Evolutionary conservation across 805 yeast species (phyloP).

Genomic region (Kluyveromyces aestuarii): DNA sequence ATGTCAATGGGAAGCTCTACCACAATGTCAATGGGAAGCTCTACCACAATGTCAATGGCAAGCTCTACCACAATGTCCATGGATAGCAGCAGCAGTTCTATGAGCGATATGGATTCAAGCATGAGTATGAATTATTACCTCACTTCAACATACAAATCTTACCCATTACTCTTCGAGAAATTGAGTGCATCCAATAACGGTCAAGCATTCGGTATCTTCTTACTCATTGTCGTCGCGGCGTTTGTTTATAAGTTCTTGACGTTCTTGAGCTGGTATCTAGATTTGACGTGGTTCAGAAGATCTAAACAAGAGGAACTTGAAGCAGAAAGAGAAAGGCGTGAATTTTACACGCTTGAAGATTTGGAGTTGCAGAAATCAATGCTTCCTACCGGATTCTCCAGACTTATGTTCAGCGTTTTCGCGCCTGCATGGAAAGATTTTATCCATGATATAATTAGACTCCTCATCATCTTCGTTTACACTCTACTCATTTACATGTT

Average conservation of each 20-base stretch:
- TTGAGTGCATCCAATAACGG: constrained; percentile 46
- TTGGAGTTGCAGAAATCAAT: constrained; percentile 9
- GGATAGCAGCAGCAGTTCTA: not conserved
- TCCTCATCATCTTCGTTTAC: constrained; percentile 46
- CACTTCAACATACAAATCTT: constrained; percentile 39
- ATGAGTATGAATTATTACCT: constrained; percentile 48
- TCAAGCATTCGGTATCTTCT: constrained; percentile 66
- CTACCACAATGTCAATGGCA: constrained; percentile 4
- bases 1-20: constrained; percentile 5
- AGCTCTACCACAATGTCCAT: constrained; percentile 3
- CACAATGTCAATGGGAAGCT: not conserved
- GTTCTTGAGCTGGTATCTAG: constrained; percentile 54
- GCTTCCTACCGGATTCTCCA: constrained; percentile 25
- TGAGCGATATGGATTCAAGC: constrained; percentile 1
- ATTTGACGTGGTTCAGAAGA: constrained; percentile 53
- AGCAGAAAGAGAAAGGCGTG: constrained; percentile 1
- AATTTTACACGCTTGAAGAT: constrained; percentile 5
- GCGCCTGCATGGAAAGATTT: constrained; percentile 22
- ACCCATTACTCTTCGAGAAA: constrained; percentile 55
- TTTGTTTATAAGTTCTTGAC: constrained; percentile 51
- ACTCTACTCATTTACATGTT: constrained; percentile 62
- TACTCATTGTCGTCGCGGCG: constrained; percentile 48
- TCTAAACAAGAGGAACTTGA: constrained; percentile 5
- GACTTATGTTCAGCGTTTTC: constrained; percentile 18
- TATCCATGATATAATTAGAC: constrained; percentile 42